Conservation (phyloP, 768 basidiomycete species). For the Asterophora parasitica region DNA sequence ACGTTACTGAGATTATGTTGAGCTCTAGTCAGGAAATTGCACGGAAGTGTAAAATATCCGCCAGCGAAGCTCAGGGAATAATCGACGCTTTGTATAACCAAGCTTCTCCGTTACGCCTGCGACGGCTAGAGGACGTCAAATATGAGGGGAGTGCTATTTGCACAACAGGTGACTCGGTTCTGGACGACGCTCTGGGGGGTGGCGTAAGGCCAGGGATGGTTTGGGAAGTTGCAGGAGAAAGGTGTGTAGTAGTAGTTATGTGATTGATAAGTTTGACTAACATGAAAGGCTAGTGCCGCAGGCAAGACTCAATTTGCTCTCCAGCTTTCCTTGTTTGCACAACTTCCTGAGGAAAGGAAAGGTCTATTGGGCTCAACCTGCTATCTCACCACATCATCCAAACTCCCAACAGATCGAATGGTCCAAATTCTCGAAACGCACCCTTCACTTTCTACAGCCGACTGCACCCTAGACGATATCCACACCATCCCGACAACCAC, state of each 20-base stretch:
- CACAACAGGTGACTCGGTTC: slow-evolving; percentile 66
- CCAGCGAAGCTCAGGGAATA: slow-evolving; percentile 44
- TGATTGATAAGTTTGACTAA: neutral
- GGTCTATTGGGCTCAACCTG: slow-evolving; percentile 67
- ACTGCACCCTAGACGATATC: slow-evolving; percentile 49
- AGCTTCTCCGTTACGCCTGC: slow-evolving; percentile 31
- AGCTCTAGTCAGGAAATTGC: slow-evolving; percentile 47
- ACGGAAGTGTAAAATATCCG: slow-evolving; percentile 48
- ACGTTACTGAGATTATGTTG: slow-evolving; percentile 47
- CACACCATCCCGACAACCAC: slow-evolving; percentile 58
- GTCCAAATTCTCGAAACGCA: slow-evolving; percentile 57
- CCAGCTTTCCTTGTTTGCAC: slow-evolving; percentile 75
- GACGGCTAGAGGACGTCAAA: slow-evolving; percentile 35
- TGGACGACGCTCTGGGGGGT: slow-evolving; percentile 73
- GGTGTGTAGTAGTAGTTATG: slow-evolving; percentile 40
- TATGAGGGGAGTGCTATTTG: slow-evolving; percentile 42
- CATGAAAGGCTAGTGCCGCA: slow-evolving; percentile 58
- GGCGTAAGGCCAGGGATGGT: slow-evolving; percentile 76
- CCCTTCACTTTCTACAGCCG: slow-evolving; percentile 37
- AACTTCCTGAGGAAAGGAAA: slow-evolving; percentile 53
- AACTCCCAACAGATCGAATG: slow-evolving; percentile 63
- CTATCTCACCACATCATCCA: slow-evolving; percentile 72
- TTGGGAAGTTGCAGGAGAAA: slow-evolving; percentile 88
- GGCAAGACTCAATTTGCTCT: slow-evolving; percentile 94
- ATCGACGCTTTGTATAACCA: slow-evolving; percentile 45